Conservation (phyloP, 768 basidiomycete species). For the Boletus rex-veris region DNA sequence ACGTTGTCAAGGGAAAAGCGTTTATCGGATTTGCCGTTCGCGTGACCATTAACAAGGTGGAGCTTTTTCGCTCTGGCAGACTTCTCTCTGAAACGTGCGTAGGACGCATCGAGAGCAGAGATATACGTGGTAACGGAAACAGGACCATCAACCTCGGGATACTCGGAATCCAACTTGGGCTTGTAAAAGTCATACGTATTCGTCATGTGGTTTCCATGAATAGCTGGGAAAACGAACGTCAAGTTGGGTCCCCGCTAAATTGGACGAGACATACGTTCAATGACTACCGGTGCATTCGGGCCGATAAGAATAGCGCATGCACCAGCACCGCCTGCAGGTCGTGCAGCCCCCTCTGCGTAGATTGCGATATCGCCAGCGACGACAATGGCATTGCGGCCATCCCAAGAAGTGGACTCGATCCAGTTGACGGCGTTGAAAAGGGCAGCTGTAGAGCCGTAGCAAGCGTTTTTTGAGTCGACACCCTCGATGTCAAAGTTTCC, state of each 20-base stretch:
- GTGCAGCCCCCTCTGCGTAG: slow-evolving; percentile 92
- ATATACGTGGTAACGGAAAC: slow-evolving; percentile 95
- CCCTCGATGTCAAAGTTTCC: slow-evolving; percentile 98
- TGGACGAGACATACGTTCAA: slow-evolving; percentile 74
- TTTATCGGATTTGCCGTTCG: slow-evolving; percentile 30
- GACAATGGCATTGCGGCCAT: slow-evolving; percentile 95
- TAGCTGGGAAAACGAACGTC: slow-evolving; percentile 49
- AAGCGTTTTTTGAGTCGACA: slow-evolving; percentile 98
- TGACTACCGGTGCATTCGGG: slow-evolving; percentile 89
- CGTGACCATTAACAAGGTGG: slow-evolving; percentile 33
- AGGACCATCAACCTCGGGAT: slow-evolving; percentile 96
- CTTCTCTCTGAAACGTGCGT: slow-evolving; percentile 82
- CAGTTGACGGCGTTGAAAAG: slow-evolving; percentile 99
- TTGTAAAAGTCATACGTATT: slow-evolving; percentile 99
- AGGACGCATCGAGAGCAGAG: slow-evolving; percentile 87
- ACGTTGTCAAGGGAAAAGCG: slow-evolving; percentile 75
- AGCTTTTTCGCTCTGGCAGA: slow-evolving; percentile 59
- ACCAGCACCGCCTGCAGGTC: slow-evolving; percentile 96
- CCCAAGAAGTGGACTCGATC: slow-evolving; percentile 95
- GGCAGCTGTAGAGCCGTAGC: slow-evolving; percentile 98
- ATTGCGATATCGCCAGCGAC: slow-evolving; percentile 97
- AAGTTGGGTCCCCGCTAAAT: slow-evolving; percentile 3
- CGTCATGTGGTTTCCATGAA: slow-evolving; percentile 95
- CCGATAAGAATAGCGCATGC: slow-evolving; percentile 94
- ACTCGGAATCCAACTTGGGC: slow-evolving; percentile 91